A percentile compares a stretch with the other conserved stretches of the same genome.
Evolutionary conservation across 352 stramenopile species (phyloP).

Genomic region (Globisporangium spiculum): DNA sequence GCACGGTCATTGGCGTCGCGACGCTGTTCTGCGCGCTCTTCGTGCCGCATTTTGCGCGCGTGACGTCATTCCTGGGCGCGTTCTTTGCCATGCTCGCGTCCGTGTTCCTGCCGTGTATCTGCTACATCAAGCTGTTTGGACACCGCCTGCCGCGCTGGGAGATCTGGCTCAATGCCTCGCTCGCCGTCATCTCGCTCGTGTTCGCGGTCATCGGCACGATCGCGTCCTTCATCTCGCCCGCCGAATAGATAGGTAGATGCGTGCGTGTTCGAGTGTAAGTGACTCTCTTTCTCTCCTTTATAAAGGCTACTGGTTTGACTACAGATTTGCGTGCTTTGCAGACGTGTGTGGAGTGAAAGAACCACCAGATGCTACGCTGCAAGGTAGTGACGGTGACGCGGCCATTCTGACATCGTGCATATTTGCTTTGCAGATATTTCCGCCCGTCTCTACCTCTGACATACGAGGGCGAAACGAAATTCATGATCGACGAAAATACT

Average conservation of each 20-base stretch:
- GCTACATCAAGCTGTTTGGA: slow-evolving; percentile 85
- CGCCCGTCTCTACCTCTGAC: background rate
- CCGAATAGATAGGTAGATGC: slow-evolving; percentile 34
- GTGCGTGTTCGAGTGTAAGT: background rate
- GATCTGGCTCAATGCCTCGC: slow-evolving; percentile 46
- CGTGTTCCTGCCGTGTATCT: slow-evolving; percentile 80
- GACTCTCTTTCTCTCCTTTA: background rate
- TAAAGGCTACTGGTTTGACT: background rate
- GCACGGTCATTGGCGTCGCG: slow-evolving; percentile 47
- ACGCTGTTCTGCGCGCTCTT: slow-evolving; percentile 66
- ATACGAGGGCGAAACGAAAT: background rate
- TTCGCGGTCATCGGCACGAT: slow-evolving; percentile 77
- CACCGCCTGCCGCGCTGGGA: slow-evolving; percentile 43
- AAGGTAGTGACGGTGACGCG: background rate
- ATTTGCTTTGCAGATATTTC: background rate
- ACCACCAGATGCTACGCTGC: background rate
- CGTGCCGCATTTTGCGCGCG: slow-evolving; percentile 79
- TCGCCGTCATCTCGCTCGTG: slow-evolving; percentile 60
- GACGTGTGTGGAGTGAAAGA: background rate
- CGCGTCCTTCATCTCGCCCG: slow-evolving; percentile 66
- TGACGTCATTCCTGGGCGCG: slow-evolving; percentile 81
- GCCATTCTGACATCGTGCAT: background rate
- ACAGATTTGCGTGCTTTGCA: too few relatives aligned
- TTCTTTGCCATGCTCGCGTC: slow-evolving; percentile 86
- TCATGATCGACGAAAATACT: background rate